Evolutionary conservation across 176 grass and related monocot genomes (phyloP).

Genomic region (Pontederia crassipes): DNA sequence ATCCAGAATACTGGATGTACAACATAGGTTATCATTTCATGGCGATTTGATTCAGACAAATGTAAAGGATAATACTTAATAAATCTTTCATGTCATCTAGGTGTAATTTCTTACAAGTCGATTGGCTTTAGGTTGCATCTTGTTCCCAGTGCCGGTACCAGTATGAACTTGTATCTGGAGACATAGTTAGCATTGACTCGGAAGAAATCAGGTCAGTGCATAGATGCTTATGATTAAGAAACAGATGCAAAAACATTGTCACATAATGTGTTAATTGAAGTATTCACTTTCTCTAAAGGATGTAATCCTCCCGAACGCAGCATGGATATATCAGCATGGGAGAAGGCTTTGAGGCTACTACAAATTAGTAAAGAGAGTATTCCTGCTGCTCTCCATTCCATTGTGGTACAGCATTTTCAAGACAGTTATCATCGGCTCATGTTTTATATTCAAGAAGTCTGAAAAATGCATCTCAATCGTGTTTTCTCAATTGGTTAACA

Average conservation of each 20-base stretch:
- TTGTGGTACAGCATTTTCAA: slow-evolving; percentile 57
- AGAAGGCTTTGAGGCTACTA: slow-evolving; percentile 80
- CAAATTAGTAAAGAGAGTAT: slow-evolving; percentile 72
- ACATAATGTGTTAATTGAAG: slow-evolving; percentile 66
- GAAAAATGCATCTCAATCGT: no score
- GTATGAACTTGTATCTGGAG: slow-evolving; percentile 89
- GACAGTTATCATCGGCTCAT: neutral
- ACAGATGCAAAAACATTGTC: slow-evolving; percentile 25
- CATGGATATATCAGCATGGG: slow-evolving; percentile 77
- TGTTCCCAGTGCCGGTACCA: slow-evolving; percentile 91
- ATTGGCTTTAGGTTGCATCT: slow-evolving; percentile 56
- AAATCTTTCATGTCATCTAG: no score
- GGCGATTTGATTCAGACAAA: no score
- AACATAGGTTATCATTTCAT: no score
- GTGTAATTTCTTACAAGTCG: no score
- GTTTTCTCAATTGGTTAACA: no score
- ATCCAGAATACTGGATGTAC: no score
- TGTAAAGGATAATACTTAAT: no score
- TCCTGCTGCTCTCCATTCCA: slow-evolving; percentile 84
- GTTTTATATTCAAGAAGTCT: no score
- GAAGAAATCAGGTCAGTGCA: slow-evolving; percentile 87
- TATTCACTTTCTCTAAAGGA: slow-evolving; percentile 95
- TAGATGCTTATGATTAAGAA: neutral
- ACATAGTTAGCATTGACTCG: slow-evolving; percentile 66
- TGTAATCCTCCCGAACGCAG: slow-evolving; percentile 97